Conservation (phyloP, 2,329 filamentous ascomycete species). For the Venturia aucupariae region DNA sequence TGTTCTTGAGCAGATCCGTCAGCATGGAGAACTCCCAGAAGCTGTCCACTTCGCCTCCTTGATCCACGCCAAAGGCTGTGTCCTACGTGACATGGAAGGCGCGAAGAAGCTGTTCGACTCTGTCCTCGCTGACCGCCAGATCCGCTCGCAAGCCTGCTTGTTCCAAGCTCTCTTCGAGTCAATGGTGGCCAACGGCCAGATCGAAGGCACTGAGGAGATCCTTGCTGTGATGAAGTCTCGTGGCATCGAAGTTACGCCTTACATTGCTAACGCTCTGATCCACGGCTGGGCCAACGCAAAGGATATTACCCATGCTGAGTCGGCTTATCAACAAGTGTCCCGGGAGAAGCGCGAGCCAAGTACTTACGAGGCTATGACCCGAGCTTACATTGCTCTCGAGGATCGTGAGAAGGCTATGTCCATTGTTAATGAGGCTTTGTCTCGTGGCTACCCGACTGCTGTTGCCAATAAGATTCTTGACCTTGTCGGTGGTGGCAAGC, state of each 20-base stretch:
- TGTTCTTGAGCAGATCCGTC: conserved; percentile 69
- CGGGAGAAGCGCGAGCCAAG: conserved; percentile 80
- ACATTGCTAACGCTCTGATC: conserved; percentile 97
- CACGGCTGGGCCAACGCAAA: conserved; percentile 88
- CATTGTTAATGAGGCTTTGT: conserved; percentile 84
- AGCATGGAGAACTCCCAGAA: conserved; percentile 67
- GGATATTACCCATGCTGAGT: conserved; percentile 67
- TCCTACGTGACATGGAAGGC: conserved; percentile 80
- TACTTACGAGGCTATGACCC: conserved; percentile 97
- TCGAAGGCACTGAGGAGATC: conserved; percentile 59
- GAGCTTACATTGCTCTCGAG: conserved; percentile 79
- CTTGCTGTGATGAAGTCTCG: conserved; percentile 66
- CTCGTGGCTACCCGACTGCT: conserved; percentile 79
- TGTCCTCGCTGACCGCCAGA: conserved; percentile 57
- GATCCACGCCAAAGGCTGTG: conserved; percentile 92
- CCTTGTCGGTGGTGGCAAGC: conserved; percentile 45
- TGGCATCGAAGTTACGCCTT: conserved; percentile 79
- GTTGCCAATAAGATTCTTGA: conserved; percentile 92
- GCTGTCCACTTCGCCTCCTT: conserved; percentile 92
- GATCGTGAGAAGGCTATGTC: conserved; percentile 65
- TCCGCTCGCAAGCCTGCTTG: conserved; percentile 71
- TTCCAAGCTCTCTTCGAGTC: conserved; percentile 97
- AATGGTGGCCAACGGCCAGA: conserved; percentile 89
- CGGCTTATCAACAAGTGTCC: conserved; percentile 71
- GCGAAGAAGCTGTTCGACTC: conserved; percentile 75